phyloP scores from a whole-genome alignment of 805 yeast species.

The Monosporozyma siamensis region DNA sequence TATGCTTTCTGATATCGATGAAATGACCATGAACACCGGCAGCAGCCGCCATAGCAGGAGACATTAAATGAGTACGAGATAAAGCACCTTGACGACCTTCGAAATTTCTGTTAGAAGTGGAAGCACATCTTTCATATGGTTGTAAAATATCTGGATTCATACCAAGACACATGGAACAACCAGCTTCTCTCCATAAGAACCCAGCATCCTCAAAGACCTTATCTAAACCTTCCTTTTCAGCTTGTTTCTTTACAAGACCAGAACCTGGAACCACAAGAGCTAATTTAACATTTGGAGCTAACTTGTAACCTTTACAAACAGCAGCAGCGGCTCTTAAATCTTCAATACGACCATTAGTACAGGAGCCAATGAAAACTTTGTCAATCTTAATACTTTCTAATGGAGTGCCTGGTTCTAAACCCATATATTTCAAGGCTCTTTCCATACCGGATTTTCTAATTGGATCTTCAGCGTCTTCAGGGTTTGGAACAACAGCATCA shows the following conservation, averaged over 20 bases:
- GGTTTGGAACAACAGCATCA: conserved; percentile 85
- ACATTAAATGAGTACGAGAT: conserved; percentile 94
- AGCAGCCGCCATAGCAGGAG: conserved; percentile 99
- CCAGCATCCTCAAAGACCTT: conserved; percentile 88
- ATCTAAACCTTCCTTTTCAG: conserved; percentile 91
- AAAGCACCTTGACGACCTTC: conserved; percentile 98
- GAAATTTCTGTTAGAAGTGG: conserved; percentile 98
- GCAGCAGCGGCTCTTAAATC: conserved; percentile 93
- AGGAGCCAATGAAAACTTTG: conserved; percentile 95
- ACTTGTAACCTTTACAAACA: conserved; percentile 82
- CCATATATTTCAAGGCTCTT: conserved; percentile 89
- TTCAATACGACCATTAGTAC: conserved; percentile 96
- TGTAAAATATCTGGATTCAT: conserved; percentile 97
- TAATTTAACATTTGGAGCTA: conserved; percentile 70
- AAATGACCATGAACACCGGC: conserved; percentile 90
- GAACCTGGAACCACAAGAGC: conserved; percentile 97
- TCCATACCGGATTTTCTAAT: conserved; percentile 75
- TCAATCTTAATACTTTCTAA: conserved; percentile 66
- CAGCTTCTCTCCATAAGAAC: conserved; percentile 98
- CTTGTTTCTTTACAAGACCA: conserved; percentile 86
- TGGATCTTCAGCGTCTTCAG: conserved; percentile 61
- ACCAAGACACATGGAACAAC: conserved; percentile 98
- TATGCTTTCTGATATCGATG: conserved; percentile 79
- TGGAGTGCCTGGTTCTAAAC: conserved; percentile 74
- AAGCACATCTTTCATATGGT: conserved; percentile 96